Evolutionary conservation across 2,329 filamentous ascomycete genomes (phyloP).

Genomic region (Amesomyces nigricolor): DNA sequence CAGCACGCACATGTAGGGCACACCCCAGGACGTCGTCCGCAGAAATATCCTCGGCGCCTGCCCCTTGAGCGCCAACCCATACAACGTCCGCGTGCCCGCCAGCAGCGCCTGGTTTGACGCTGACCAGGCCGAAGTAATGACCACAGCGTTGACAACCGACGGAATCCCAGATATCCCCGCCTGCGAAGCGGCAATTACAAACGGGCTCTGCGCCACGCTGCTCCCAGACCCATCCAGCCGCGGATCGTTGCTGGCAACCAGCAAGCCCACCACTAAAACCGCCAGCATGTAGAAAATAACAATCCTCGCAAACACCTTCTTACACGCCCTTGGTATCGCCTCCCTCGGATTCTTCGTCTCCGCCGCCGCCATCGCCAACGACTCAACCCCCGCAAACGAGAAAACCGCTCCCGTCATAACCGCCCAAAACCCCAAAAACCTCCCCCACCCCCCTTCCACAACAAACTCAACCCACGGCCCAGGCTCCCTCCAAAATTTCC

Average conservation of each 20-base stretch:
- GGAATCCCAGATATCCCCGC: constrained; percentile 19
- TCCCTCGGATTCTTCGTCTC: constrained; percentile 55
- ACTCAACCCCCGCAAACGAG: constrained; percentile 52
- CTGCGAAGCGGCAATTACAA: constrained; percentile 59
- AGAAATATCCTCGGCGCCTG: constrained; percentile 54
- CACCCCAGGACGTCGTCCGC: constrained; percentile 45
- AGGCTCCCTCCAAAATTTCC: constrained; percentile 63
- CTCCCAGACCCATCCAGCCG: constrained; percentile 40
- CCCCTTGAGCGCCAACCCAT: constrained; percentile 53
- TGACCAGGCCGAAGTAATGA: constrained; percentile 67
- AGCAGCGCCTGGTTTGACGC: constrained; percentile 62
- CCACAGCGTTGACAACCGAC: constrained; percentile 41
- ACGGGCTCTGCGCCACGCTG: constrained; percentile 50
- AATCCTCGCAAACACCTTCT: constrained; percentile 44
- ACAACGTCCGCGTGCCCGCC: constrained; percentile 54
- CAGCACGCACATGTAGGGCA: constrained; percentile 54
- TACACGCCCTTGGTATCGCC: constrained; percentile 59
- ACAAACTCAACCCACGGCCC: constrained; percentile 64
- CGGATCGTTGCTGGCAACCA: constrained; percentile 50
- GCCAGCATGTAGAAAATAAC: constrained; percentile 42
- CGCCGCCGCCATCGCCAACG: constrained; percentile 54
- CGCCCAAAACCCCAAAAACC: constrained; percentile 55
- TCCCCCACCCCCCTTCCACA: constrained; percentile 50
- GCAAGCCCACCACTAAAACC: constrained; percentile 52
- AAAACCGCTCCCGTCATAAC: constrained; percentile 49